A percentile compares a stretch with the other conserved stretches of the same genome.
phyloP scores from a whole-genome alignment of 306 rosid genomes.

The Casuarina cunninghamiana region DNA sequence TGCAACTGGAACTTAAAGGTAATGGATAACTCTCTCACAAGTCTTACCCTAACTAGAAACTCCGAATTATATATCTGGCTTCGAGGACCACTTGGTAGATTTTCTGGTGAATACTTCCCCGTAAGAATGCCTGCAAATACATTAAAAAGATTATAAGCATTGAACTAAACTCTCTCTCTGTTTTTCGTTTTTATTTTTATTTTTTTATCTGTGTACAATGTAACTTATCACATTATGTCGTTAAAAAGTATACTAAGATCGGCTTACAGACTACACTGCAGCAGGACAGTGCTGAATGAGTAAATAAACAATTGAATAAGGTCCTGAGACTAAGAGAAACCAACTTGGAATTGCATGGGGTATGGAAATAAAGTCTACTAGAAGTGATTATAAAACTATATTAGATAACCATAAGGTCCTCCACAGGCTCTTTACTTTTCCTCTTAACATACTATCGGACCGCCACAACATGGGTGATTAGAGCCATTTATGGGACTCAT shows the following conservation, averaged over 20 bases:
- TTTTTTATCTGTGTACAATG: no score
- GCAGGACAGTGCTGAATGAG: not conserved
- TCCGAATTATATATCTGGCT: slow-evolving; percentile 74
- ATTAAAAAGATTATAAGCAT: slow-evolving; percentile 12
- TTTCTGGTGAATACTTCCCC: slow-evolving; percentile 79
- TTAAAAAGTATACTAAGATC: not conserved
- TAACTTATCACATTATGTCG: not conserved
- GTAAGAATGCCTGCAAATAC: slow-evolving; percentile 65
- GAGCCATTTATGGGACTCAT: not conserved
- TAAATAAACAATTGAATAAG: not conserved
- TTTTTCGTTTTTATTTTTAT: no score
- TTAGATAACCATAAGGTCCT: not conserved
- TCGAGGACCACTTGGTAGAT: slow-evolving; percentile 85
- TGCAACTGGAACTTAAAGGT: slow-evolving; percentile 15
- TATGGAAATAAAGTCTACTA: not conserved
- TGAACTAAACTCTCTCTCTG: no score
- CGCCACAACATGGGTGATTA: not conserved
- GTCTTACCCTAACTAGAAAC: slow-evolving; percentile 55
- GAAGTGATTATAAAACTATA: not conserved
- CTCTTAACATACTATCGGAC: not conserved
- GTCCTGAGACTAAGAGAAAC: not conserved
- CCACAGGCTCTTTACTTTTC: not conserved
- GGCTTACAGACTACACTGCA: not conserved
- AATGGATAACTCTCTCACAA: slow-evolving; percentile 11
- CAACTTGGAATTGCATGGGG: not conserved